Base-by-base conservation (phyloP, 768 basidiomycete genomes). In the Tylopilus balloui region DNA sequence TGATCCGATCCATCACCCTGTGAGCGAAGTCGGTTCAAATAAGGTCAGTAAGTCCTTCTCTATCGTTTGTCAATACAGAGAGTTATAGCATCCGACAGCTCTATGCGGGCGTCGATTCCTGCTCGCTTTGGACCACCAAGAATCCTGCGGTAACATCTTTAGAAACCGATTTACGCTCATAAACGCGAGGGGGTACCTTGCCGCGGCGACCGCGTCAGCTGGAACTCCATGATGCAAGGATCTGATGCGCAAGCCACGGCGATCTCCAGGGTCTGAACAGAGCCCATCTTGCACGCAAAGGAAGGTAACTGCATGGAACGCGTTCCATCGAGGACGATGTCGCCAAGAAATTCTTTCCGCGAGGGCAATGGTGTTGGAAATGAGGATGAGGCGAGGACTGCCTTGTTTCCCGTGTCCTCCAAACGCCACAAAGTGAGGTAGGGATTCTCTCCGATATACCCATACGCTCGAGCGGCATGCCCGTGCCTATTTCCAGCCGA, bases 211-310 rank as follows among this genome's bases (percentile, higher is more conserved):
- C 25, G 44, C 8, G 20, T 56, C 10, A 61, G 49, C 6, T 47
- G 47, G 23, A 62, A 59, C 28, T 62, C 60, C 57, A 62, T 47
- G 11, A 53, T 46, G 47, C 60, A 61, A 12, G 60, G 57, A 21
- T 59, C 60, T 4, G 57, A 59, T 11, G 45, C 20, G 31, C 60
- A 59, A 4, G 51, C 57, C 28, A 61, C n/a, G 29, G 56, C 53
- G 29, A 61, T 53, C 43, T 61, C 60, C 11, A 61, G 49, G 17
- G 51, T 59, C 45, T 59, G 53, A 21, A 59, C 31, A 15, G 60
- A 59, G 4, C 54, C 60, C 15, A 41, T 28, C 6, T 36, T 12
- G 11, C 60, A 61, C 12, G 6, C 25, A 23, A 61, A 61, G n/a
- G 24, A 49, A 17, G 54, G 47, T 6, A 57, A 61, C 9, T 31